Percentiles rank a stretch among this genome's conserved stretches.
Conservation (phyloP, 2,329 filamentous ascomycete species). For the Grosmannia clavigera region DNA sequence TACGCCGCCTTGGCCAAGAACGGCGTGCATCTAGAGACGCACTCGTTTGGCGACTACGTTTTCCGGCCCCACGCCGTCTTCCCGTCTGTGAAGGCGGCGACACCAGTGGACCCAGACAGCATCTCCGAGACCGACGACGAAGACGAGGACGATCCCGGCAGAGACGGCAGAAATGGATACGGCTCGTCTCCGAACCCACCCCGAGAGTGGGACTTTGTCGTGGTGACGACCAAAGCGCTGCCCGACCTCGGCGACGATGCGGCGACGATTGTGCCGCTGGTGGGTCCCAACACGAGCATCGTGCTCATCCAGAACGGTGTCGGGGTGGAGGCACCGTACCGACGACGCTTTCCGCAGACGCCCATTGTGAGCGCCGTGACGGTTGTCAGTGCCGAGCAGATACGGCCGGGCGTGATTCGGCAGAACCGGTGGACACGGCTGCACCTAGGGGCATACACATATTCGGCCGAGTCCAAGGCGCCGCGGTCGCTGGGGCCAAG, state of each 20-base stretch:
- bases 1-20: constrained; percentile 47
- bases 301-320: constrained; percentile 61
- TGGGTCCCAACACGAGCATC: constrained; percentile 40
- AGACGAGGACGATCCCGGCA: neutral
- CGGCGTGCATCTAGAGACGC: constrained; percentile 54
- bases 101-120: no score
- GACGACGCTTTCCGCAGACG: constrained; percentile 44
- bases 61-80: constrained; percentile 53
- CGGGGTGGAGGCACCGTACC: constrained; percentile 57
- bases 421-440: constrained; percentile 67
- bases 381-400: constrained; percentile 56
- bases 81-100: constrained; percentile 39
- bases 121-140: no score
- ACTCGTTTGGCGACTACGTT: constrained; percentile 53
- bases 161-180: neutral
- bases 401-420: constrained; percentile 45
- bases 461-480: constrained; percentile 18
- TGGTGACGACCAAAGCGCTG: constrained; percentile 59
- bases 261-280: constrained; percentile 46
- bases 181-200: neutral
- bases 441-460: constrained; percentile 52
- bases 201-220: constrained; percentile 42
- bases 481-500: neutral
- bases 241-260: constrained; percentile 52
- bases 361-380: constrained; percentile 58